Evolutionary conservation across 1,284 basidiomycete genomes (phyloP).

Genomic region (Ustilago lituana): DNA sequence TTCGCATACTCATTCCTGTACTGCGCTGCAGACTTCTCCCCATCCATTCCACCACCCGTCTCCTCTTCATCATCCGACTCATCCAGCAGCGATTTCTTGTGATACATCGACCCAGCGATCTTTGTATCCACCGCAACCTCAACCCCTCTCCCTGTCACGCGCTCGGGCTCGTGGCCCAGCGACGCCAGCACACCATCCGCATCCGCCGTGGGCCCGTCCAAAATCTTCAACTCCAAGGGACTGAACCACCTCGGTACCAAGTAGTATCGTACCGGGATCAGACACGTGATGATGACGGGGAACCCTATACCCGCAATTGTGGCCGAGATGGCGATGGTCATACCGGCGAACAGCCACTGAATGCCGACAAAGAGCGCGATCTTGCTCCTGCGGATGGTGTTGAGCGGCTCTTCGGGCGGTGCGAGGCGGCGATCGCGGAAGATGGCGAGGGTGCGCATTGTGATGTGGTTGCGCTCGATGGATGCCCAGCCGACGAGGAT

Average conservation of each 20-base stretch:
- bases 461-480: constrained; percentile 83
- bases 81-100: constrained; percentile 34
- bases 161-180: constrained; percentile 57
- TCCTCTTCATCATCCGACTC: constrained; percentile 28
- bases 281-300: constrained; percentile 84
- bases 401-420: constrained; percentile 71
- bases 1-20: constrained; percentile 15
- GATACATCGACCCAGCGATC: constrained; percentile 52
- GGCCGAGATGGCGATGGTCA: constrained; percentile 90
- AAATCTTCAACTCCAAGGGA: constrained; percentile 79
- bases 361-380: constrained; percentile 81
- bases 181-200: constrained; percentile 64
- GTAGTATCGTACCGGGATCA: constrained; percentile 82
- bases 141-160: constrained; percentile 55
- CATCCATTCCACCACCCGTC: constrained; percentile 2
- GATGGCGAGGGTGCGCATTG: constrained; percentile 82
- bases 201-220: constrained; percentile 85
- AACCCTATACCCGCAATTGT: constrained; percentile 84
- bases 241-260: constrained; percentile 83
- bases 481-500: constrained; percentile 70
- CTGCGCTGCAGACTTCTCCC: constrained; percentile 22
- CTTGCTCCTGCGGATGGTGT: constrained; percentile 77
- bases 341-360: constrained; percentile 85
- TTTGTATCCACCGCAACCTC: constrained; percentile 55
- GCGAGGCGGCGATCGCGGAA: constrained; percentile 74